Percentiles rank a stretch among this genome's conserved stretches.
Evolutionary conservation across 1,139 yeast species (phyloP).

Genomic region (Groenewaldozyma auringiensis): DNA sequence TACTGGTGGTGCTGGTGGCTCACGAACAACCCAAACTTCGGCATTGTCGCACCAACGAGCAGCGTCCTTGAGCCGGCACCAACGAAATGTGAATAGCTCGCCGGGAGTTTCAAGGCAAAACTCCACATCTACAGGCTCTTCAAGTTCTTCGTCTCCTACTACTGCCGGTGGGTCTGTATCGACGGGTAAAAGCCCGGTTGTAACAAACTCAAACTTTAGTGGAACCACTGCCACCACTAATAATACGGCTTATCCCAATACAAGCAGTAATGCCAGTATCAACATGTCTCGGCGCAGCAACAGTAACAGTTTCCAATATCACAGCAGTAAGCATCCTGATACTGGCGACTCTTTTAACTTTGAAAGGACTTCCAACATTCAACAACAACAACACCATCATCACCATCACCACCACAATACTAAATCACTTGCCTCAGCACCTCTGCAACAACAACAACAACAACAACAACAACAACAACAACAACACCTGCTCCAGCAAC

Average conservation of each 20-base stretch:
- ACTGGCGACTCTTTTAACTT: neutral
- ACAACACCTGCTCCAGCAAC: too few species aligned
- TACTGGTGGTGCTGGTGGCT: neutral
- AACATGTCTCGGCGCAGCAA: slow-evolving; percentile 1
- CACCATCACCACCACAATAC: too few species aligned
- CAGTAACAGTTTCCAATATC: neutral
- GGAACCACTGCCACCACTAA: slow-evolving; percentile 1
- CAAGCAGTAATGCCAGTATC: neutral
- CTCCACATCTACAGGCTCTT: slow-evolving; percentile 1
- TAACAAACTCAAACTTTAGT: neutral
- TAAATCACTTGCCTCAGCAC: too few species aligned
- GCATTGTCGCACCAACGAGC: slow-evolving; percentile 8
- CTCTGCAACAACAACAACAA: too few species aligned
- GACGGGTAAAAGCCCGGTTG: neutral
- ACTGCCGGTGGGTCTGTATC: neutral
- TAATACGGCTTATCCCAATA: too few species aligned
- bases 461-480: too few species aligned
- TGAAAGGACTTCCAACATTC: neutral
- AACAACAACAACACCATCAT: neutral
- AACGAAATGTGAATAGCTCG: neutral
- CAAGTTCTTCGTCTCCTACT: neutral
- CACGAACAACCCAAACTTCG: slow-evolving; percentile 5
- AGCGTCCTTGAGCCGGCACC: slow-evolving; percentile 6
- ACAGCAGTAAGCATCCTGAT: neutral
- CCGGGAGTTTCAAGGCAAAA: neutral